phyloP scores from a whole-genome alignment of 768 basidiomycete genomes.

The Rhizopogon vulgaris region DNA sequence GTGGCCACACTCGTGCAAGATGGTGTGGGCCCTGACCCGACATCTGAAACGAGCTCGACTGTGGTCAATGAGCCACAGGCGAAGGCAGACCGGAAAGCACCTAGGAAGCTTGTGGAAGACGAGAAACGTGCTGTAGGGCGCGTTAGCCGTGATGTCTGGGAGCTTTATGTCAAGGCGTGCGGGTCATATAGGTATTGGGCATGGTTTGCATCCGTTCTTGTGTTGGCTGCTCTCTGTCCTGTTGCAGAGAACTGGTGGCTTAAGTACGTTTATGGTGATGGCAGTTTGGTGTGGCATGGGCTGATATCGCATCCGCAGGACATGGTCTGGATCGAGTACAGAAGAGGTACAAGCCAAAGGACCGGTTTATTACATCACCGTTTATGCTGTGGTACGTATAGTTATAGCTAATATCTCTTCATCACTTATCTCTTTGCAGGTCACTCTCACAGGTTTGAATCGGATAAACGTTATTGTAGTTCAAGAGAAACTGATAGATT shows the following conservation, averaged over 20 bases:
- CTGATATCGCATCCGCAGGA: constrained; percentile 28
- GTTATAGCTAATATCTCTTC: constrained; percentile 7
- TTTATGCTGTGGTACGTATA: constrained; percentile 60
- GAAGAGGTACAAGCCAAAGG: constrained; percentile 33
- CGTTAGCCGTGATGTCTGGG: constrained; percentile 63
- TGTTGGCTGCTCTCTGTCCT: constrained; percentile 56
- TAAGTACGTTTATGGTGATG: constrained; percentile 28
- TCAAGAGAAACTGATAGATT: constrained; percentile 8
- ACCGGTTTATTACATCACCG: constrained; percentile 39
- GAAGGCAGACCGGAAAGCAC: constrained; percentile 41
- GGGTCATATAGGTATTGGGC: constrained; percentile 52
- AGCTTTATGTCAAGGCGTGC: constrained; percentile 45
- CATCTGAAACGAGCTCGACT: constrained; percentile 39
- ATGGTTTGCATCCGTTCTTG: constrained; percentile 44
- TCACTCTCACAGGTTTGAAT: constrained; percentile 23
- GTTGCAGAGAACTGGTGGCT: constrained; percentile 73
- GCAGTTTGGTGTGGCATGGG: constrained; percentile 3
- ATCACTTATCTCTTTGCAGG: constrained; percentile 25
- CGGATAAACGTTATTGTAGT: neutral
- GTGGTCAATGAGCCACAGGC: constrained; percentile 31
- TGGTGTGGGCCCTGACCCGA: constrained; percentile 8
- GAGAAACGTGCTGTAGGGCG: constrained; percentile 71
- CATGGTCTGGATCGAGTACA: constrained; percentile 51
- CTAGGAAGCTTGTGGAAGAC: constrained; percentile 82
- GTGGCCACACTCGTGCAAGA: constrained; percentile 18